A percentile compares a stretch with the other conserved stretches of the same genome.
These are phyloP conservation scores for Halophytophthora polymorphica DNA, from an alignment of 352 stramenopile species.

Conservation along the genomic window DNA sequence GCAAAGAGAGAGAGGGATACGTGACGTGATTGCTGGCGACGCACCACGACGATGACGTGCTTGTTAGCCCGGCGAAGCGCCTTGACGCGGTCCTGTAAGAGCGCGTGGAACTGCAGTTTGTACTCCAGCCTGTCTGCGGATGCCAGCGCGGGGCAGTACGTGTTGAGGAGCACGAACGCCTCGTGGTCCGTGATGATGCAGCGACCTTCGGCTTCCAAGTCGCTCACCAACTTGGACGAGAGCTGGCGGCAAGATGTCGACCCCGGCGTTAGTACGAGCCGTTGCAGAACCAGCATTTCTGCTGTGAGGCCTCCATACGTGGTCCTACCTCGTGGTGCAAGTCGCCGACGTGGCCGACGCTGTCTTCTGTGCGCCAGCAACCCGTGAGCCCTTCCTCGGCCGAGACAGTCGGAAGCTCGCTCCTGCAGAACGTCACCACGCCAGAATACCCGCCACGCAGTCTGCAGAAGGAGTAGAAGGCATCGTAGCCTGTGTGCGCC, in stretches of 20 bases:
- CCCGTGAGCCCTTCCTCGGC: conserved; percentile 77
- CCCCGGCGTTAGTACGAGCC: not conserved
- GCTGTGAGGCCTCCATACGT: too few relatives aligned
- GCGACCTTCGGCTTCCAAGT: conserved; percentile 77
- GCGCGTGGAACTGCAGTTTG: conserved; percentile 79
- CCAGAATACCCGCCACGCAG: conserved; percentile 71
- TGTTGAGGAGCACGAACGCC: conserved; percentile 88
- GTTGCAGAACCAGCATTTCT: not conserved
- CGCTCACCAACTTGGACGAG: conserved; percentile 43
- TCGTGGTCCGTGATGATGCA: conserved; percentile 86
- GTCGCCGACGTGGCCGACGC: conserved; percentile 50
- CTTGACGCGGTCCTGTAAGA: conserved; percentile 64
- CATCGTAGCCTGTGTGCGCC: conserved; percentile 55
- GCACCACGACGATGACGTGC: conserved; percentile 64
- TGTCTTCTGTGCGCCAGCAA: conserved; percentile 49
- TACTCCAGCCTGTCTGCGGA: conserved; percentile 76
- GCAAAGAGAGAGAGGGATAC: not conserved
- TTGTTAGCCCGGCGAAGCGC: conserved; percentile 46
- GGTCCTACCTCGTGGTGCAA: conserved; percentile 41
- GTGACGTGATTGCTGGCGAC: conserved; percentile 4
- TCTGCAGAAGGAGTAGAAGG: conserved; percentile 81
- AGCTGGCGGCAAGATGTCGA: conserved; percentile 22
- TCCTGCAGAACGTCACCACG: conserved; percentile 72
- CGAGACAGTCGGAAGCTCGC: conserved; percentile 40
- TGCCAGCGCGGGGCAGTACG: conserved; percentile 80